Evolutionary conservation across 139 green algal species (phyloP), one percentile per base, ranked within the genome.

Genomic region (Desmodesmus armatus): DNA sequence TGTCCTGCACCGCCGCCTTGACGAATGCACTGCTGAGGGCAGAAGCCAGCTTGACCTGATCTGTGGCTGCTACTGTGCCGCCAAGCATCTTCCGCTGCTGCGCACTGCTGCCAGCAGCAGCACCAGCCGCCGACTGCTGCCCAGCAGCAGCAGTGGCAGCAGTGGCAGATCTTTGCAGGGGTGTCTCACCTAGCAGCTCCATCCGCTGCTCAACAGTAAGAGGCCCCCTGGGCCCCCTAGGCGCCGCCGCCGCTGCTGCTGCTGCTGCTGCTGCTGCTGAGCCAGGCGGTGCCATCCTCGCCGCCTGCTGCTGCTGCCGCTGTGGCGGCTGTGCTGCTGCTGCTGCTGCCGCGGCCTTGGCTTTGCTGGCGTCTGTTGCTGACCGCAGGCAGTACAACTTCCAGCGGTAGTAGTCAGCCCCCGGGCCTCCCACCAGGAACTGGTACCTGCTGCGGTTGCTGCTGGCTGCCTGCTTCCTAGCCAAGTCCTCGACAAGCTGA

Each of bases 401-500:
- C 89, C 91, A 96, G 0, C 65, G 33, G 84, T 98, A 99, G 90
- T 97, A 99, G 49, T 84, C 87, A 4, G 88, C 72, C 3, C 93
- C 95, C 5, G 92, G 74, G 0, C 94, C 96, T 1, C 41, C 77
- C 7, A 92, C 93, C 33, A 98, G 87, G 82, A 98, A 98, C 0
- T 60, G 71, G 79, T 94, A 96, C 62, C 87, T 83, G 41, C 75
- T 51, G 23, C 31, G 49, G 33, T 78, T 43, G 89, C 86, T 27
- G 88, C 82, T n/a, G 15, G 82, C 60, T 69, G 96, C 91, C 62
- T 91, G 87, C 85, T 94, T 83, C 33, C 87, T 73, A n/a, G 94
- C 96, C 19, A 99, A 85, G 3, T 87, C 80, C 82, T 99, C 96
- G 72, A 98, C 94, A 6, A 87, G 80, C 25, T 83, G 67, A n/a